Evolutionary conservation across 108 stramenopile genomes (phyloP).

Genomic region (Nitzschia inconspicua): DNA sequence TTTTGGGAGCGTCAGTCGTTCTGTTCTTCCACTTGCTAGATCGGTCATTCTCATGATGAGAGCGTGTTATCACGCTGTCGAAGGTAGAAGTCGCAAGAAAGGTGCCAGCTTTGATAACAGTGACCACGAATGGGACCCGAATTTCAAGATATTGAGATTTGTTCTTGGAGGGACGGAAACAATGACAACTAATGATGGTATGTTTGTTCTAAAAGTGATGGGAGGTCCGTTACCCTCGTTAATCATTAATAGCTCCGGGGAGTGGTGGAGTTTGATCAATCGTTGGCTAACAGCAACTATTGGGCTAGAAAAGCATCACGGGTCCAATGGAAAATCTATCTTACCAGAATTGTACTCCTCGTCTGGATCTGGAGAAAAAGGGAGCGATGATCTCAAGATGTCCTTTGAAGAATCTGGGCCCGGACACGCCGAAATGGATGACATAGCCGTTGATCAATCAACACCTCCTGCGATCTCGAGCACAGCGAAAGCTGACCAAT

Average conservation of each 20-base stretch:
- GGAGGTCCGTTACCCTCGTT: slow-evolving; percentile 69
- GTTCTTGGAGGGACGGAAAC: slow-evolving; percentile 48
- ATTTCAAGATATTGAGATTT: slow-evolving; percentile 24
- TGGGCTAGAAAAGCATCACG: slow-evolving; percentile 70
- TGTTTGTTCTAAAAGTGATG: slow-evolving; percentile 59
- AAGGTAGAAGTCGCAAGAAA: slow-evolving; percentile 41
- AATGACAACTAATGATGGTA: slow-evolving; percentile 74
- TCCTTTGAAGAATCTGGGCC: too few species aligned
- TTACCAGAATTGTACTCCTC: slow-evolving; percentile 23
- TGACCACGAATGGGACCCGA: not conserved
- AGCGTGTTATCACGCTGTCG: slow-evolving; percentile 48
- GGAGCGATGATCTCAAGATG: not conserved
- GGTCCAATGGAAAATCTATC: slow-evolving; percentile 60
- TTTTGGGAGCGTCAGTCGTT: slow-evolving; percentile 56
- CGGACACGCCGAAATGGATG: too few species aligned
- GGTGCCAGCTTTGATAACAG: slow-evolving; percentile 11
- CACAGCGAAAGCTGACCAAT: slow-evolving; percentile 2
- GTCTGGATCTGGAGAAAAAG: not conserved
- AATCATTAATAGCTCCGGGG: slow-evolving; percentile 28
- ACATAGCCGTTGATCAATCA: too few species aligned
- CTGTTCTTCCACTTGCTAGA: slow-evolving; percentile 75
- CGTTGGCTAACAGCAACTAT: slow-evolving; percentile 56
- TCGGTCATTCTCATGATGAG: slow-evolving; percentile 73
- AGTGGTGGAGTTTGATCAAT: slow-evolving; percentile 52
- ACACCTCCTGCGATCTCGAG: too few species aligned